A percentile compares a stretch with the other conserved stretches of the same genome.
Conservation (phyloP, 2,329 filamentous ascomycete species). For the Aspergillus proliferans region DNA sequence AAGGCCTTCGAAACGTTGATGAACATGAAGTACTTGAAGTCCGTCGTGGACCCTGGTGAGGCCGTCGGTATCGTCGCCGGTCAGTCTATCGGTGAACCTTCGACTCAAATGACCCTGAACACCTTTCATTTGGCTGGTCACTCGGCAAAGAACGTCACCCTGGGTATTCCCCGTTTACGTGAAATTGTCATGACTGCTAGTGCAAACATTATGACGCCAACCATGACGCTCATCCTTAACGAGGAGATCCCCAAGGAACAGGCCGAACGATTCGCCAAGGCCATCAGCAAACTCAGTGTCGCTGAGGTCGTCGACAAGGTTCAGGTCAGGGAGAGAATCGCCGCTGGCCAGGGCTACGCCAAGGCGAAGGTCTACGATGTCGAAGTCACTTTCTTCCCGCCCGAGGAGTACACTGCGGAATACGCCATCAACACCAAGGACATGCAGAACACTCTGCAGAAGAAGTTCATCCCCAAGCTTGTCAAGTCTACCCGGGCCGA, state of each 20-base stretch:
- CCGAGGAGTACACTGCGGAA: constrained; percentile 72
- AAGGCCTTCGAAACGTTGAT: constrained; percentile 79
- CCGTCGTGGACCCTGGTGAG: constrained; percentile 88
- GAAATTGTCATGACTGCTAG: constrained; percentile 99
- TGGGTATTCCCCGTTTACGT: constrained; percentile 92
- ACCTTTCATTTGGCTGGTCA: constrained; percentile 99
- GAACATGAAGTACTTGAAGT: constrained; percentile 86
- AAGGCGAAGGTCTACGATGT: constrained; percentile 83
- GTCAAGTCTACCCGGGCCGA: constrained; percentile 67
- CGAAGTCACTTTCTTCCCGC: constrained; percentile 74
- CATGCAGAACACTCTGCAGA: constrained; percentile 73
- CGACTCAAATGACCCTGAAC: constrained; percentile 98
- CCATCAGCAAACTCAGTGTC: constrained; percentile 78
- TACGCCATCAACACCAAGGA: constrained; percentile 78
- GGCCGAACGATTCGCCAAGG: constrained; percentile 78
- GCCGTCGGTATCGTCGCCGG: constrained; percentile 95
- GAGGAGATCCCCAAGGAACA: constrained; percentile 63
- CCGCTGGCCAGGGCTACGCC: constrained; percentile 59
- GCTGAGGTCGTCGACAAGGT: constrained; percentile 78
- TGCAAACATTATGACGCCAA: constrained; percentile 78
- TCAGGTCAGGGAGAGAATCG: constrained; percentile 71
- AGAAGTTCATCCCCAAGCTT: constrained; percentile 67
- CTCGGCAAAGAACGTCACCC: constrained; percentile 95
- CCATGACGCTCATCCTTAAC: constrained; percentile 65
- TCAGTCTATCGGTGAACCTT: constrained; percentile 94